A percentile compares a stretch with the other conserved stretches of the same genome.
Evolutionary conservation across 441 rosid species (phyloP).

Genomic region (Melastoma candidum): DNA sequence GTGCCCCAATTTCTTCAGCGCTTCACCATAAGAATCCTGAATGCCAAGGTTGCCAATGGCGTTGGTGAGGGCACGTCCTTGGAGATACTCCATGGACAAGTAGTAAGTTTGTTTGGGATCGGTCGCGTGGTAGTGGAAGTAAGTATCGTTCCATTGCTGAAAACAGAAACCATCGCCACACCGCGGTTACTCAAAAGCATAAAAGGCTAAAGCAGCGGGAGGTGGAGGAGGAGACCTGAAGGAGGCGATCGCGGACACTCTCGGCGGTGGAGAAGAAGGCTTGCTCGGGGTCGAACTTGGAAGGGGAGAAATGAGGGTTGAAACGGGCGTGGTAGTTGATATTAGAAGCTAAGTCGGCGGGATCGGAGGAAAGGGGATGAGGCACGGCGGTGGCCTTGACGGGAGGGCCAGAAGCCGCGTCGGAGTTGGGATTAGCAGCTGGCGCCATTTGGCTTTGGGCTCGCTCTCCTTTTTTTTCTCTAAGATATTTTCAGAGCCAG

Average conservation of each 20-base stretch:
- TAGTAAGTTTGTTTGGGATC: conserved; percentile 93
- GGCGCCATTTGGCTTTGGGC: conserved; percentile 22
- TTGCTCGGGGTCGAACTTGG: conserved; percentile 84
- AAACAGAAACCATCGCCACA: conserved; percentile 4
- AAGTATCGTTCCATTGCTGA: conserved; percentile 96
- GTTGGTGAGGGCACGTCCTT: conserved; percentile 92
- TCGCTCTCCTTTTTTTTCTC: not conserved
- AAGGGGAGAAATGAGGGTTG: conserved; percentile 91
- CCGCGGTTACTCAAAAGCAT: not conserved
- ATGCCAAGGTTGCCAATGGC: conserved; percentile 75
- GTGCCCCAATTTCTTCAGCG: conserved; percentile 68
- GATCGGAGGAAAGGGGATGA: conserved; percentile 48
- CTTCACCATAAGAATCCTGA: conserved; percentile 72
- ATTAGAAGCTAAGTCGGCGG: conserved; percentile 65
- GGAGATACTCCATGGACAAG: conserved; percentile 96
- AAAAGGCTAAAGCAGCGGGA: not conserved
- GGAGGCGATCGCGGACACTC: conserved; percentile 88
- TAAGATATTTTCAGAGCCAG: too few relatives aligned
- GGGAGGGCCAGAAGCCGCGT: conserved; percentile 21
- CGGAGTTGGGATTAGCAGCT: not conserved
- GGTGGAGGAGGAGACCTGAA: conserved; percentile 33
- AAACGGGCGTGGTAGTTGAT: conserved; percentile 70
- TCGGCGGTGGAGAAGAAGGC: conserved; percentile 83
- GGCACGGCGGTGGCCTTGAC: conserved; percentile 45
- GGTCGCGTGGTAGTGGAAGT: conserved; percentile 59